A percentile compares a stretch with the other conserved stretches of the same genome.
Conservation (phyloP, 2,329 filamentous ascomycete genomes). For the Talaromyces sp. region DNA sequence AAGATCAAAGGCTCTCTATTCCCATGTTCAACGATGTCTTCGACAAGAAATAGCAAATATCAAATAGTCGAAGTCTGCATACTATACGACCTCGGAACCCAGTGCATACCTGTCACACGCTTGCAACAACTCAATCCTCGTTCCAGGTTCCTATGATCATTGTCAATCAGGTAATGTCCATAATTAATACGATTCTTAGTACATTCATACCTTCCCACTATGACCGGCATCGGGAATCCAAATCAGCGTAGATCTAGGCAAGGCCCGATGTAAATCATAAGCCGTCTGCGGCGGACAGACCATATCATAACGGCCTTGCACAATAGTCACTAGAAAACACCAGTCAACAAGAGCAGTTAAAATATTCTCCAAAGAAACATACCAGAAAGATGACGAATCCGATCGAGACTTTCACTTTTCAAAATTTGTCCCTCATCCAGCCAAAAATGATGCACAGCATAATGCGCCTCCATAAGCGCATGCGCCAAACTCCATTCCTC, state of each 20-base stretch:
- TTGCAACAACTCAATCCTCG: conserved; percentile 4
- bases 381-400: conserved; percentile 40
- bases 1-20: neutral
- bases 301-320: conserved; percentile 52
- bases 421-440: conserved; percentile 47
- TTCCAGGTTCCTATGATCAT: conserved; percentile 10
- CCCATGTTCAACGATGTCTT: too few species aligned
- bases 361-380: conserved; percentile 9
- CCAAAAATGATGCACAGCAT: conserved; percentile 46
- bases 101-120: conserved; percentile 10
- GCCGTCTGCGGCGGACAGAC: conserved; percentile 49
- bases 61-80: too few species aligned
- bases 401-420: conserved; percentile 35
- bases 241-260: conserved; percentile 37
- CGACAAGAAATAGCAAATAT: too few species aligned
- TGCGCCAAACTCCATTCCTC: conserved; percentile 37
- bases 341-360: neutral
- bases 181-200: too few species aligned
- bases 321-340: conserved; percentile 33
- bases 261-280: conserved; percentile 47
- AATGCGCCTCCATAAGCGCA: conserved; percentile 49
- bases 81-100: neutral
- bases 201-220: conserved; percentile 23
- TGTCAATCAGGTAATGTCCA: neutral
- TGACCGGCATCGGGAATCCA: conserved; percentile 40